Evolutionary conservation across 768 basidiomycete species (phyloP), one percentile per base, ranked within the genome.

Genomic region (Leccinum aurantiacum): DNA sequence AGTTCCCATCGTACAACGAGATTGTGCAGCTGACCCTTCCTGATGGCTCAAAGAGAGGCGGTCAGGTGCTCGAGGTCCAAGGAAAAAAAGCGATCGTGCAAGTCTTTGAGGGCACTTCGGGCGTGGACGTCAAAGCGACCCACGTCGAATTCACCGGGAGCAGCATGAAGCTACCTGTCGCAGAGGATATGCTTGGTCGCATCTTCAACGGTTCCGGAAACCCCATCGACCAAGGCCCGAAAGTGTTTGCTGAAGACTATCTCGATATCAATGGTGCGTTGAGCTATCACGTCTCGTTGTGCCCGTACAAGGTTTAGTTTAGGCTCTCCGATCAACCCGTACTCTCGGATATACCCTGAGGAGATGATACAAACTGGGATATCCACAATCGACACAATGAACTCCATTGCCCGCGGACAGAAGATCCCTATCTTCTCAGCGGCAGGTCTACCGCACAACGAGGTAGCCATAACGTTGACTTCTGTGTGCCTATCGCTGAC

Each of bases 351-450:
- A 79, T 98, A 99, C 79, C 97, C 97, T 61, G 97, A 98, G 77
- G 97, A 99, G 79, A 99, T 99, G 97, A 98, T 99, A 64, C 97
- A 99, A 77, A 99, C 97, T 37, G 97, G 97, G 77, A 98, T 98
- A 70, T 99, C 97, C 48, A 99, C 97, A 25, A 95, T 96, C 71
- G 94, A 96, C 74, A 86, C 86, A 47, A 96, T 96, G 94, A 95
- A 99, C 79, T 96, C 96, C 59, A 99, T 99, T 73, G 97, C 97
- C 61, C 94, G 97, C 78, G 97, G 97, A 13, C 97, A 99, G 78
- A 99, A 99, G 85, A 98, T 99, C 66, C 97, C 97, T 61, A 99
- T 99, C 74, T 99, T 99, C 82, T 98, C 95, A 53, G 97, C 97
- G 50, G 94, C 97, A 59, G 95, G 97, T 82, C 82, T 99, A 52